Conservation (phyloP, 768 basidiomycete species). For the Auricularia sp. region DNA sequence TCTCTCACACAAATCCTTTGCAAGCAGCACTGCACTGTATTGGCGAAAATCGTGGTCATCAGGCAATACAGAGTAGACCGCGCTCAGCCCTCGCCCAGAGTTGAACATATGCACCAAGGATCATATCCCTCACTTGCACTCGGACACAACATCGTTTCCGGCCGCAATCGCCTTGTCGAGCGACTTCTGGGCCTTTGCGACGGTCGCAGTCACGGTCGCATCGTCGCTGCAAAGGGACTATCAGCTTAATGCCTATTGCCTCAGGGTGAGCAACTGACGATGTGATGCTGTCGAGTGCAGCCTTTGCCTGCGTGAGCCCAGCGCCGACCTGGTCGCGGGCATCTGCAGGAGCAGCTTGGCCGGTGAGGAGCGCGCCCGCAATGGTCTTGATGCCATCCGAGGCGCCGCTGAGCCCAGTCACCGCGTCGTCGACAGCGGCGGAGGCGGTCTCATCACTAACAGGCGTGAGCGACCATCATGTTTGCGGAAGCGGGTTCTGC, state of each 20-base stretch:
- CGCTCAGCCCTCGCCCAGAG: not conserved
- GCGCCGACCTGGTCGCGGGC: slow-evolving; percentile 15
- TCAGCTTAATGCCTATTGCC: not conserved
- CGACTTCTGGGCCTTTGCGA: slow-evolving; percentile 13
- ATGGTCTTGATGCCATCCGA: slow-evolving; percentile 14
- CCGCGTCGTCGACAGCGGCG: not conserved
- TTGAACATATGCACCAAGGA: not conserved
- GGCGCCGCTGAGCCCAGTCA: slow-evolving; percentile 7
- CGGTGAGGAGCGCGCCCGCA: slow-evolving; percentile 16
- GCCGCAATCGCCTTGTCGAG: slow-evolving; percentile 10
- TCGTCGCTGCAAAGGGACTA: slow-evolving; percentile 7
- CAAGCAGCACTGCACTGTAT: not conserved
- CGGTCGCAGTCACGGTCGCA: slow-evolving; percentile 1
- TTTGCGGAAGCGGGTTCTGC: too few species aligned
- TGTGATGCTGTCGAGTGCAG: not conserved
- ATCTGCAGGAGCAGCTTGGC: slow-evolving; percentile 15
- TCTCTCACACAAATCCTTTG: not conserved
- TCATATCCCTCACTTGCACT: slow-evolving; percentile 14
- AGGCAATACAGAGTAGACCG: not conserved
- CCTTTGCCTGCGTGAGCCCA: slow-evolving; percentile 9
- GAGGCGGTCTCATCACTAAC: not conserved
- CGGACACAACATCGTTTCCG: slow-evolving; percentile 14
- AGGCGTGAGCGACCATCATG: not conserved
- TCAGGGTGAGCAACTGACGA: not conserved
- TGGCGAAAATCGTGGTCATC: not conserved